phyloP scores from a whole-genome alignment of 306 rosid species.

The Sesbania bispinosa region DNA sequence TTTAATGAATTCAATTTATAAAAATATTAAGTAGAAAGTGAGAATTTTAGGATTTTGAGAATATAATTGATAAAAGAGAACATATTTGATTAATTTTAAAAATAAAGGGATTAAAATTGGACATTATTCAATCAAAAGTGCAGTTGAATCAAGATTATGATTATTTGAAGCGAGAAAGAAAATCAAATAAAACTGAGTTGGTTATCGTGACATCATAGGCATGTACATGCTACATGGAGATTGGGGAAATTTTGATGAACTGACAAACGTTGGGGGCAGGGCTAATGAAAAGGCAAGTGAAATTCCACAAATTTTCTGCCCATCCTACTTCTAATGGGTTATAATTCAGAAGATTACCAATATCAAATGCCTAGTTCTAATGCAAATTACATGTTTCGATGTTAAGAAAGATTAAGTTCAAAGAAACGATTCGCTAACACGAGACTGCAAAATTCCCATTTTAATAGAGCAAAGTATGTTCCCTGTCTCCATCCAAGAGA shows the following conservation, averaged over 20 bases:
- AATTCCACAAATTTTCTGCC: conserved; percentile 4
- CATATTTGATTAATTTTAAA: too few species aligned
- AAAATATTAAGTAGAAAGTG: too few species aligned
- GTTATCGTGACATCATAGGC: conserved; percentile 6
- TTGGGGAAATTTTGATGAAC: not conserved
- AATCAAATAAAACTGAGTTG: not conserved
- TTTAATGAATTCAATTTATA: too few species aligned
- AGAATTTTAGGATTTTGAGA: too few species aligned
- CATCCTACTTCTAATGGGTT: not conserved
- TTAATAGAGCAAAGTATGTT: not conserved
- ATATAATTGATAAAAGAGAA: too few species aligned
- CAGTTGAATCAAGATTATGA: too few species aligned
- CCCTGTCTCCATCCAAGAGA: not conserved
- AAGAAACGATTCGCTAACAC: not conserved
- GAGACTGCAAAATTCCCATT: not conserved
- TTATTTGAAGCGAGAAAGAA: not conserved
- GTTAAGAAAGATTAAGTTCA: not conserved
- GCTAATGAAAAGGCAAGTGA: not conserved
- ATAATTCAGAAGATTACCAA: not conserved
- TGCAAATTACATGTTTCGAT: not conserved
- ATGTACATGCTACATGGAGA: too few species aligned
- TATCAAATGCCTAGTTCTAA: not conserved
- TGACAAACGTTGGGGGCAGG: too few species aligned
- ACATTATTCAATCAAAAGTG: too few species aligned
- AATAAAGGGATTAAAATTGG: too few species aligned